These are phyloP conservation scores for Entomortierella parvispora DNA, from an alignment of 192 early-diverging fungal species.

Conservation along the genomic window DNA sequence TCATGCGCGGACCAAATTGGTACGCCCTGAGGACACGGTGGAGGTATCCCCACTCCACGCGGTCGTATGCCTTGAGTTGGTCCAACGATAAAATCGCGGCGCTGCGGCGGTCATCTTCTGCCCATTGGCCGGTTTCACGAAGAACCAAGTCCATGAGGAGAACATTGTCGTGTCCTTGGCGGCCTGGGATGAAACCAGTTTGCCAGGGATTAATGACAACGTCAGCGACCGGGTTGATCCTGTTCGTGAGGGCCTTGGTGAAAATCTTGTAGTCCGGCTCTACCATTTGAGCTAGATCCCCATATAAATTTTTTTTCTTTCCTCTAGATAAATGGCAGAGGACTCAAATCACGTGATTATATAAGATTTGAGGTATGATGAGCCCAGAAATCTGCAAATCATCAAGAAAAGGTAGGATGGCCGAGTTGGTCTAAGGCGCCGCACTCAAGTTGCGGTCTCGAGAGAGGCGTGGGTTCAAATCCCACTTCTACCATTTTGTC, in stretches of 20 bases:
- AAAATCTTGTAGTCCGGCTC: constrained; percentile 45
- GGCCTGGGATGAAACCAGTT: constrained; percentile 15
- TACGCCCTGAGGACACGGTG: background rate
- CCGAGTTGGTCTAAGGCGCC: constrained; percentile 83
- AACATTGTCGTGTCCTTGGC: no score
- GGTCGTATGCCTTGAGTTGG: constrained; percentile 43
- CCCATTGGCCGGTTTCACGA: no score
- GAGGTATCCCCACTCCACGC: constrained; percentile 27
- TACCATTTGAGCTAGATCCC: no score
- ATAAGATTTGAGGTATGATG: no score
- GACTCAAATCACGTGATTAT: background rate
- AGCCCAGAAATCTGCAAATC: no score
- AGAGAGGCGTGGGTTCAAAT: constrained; percentile 82
- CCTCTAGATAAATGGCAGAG: background rate
- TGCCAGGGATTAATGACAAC: constrained; percentile 7
- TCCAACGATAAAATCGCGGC: constrained; percentile 20
- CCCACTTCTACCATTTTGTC: constrained; percentile 64
- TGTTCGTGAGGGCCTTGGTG: constrained; percentile 12
- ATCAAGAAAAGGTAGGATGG: constrained; percentile 60
- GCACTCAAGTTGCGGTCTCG: constrained; percentile 87
- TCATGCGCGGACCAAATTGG: background rate
- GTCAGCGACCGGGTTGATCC: background rate
- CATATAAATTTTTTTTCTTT: no score
- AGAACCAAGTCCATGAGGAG: no score
- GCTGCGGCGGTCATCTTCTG: constrained; percentile 5